A percentile compares a stretch with the other conserved stretches of the same genome.
Evolutionary conservation across 1,284 basidiomycete species (phyloP).

Genomic region (Erythrobasidium hasegawianum): DNA sequence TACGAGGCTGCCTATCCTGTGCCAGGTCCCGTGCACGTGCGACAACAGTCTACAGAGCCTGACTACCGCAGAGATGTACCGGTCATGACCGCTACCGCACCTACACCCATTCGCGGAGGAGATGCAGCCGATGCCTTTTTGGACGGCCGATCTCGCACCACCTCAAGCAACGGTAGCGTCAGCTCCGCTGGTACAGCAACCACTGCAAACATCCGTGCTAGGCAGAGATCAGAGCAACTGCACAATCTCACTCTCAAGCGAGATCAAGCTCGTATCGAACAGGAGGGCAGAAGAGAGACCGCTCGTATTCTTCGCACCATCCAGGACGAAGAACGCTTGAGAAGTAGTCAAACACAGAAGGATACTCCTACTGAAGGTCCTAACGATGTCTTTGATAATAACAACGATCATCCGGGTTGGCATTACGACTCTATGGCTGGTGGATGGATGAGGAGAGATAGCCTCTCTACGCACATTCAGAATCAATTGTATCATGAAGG

Average conservation of each 20-base stretch:
- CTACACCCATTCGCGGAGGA: not conserved
- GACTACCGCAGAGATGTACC: not conserved
- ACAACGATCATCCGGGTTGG: not conserved
- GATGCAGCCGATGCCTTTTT: not conserved
- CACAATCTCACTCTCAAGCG: not conserved
- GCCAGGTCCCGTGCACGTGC: not conserved
- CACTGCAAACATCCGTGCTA: conserved; percentile 23
- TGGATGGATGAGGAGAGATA: conserved; percentile 1
- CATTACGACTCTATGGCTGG: not conserved
- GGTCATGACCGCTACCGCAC: not conserved
- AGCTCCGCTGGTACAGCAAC: not conserved
- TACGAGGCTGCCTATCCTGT: conserved; percentile 12
- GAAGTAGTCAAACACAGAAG: too few species aligned
- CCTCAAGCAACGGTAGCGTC: not conserved
- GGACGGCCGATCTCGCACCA: not conserved
- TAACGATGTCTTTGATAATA: too few species aligned
- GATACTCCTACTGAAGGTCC: too few species aligned
- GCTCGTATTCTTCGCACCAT: conserved; percentile 2
- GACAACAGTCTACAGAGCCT: not conserved
- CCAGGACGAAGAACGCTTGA: not conserved
- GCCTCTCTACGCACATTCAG: too few species aligned
- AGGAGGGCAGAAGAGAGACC: conserved; percentile 20
- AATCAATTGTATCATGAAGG: too few species aligned
- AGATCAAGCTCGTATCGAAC: conserved; percentile 26
- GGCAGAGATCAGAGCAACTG: conserved; percentile 12